Conservation (phyloP, 768 basidiomycete genomes). For the Phallus indusiatus region DNA sequence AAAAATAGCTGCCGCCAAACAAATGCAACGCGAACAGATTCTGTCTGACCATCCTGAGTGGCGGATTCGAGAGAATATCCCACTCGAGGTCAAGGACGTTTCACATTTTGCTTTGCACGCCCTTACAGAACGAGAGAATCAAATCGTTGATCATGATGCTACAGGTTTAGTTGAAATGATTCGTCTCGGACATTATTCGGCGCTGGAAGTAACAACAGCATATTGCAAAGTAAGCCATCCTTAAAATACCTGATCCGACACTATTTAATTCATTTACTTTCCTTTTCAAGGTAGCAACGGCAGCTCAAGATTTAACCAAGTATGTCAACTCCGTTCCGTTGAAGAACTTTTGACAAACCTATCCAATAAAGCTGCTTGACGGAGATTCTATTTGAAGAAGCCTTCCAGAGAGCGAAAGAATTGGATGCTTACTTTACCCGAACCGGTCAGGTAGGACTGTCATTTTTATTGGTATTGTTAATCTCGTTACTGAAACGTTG, state of each 20-base stretch:
- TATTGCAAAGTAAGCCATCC: conserved; percentile 18
- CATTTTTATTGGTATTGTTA: background rate
- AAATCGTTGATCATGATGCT: conserved; percentile 28
- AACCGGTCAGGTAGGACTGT: conserved; percentile 31
- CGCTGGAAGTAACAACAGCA: conserved; percentile 29
- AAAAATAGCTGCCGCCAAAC: conserved; percentile 4
- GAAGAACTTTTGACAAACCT: background rate
- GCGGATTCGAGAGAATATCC: conserved; percentile 16
- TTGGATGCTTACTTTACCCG: conserved; percentile 36
- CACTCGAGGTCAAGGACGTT: conserved; percentile 18
- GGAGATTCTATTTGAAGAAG: conserved; percentile 49
- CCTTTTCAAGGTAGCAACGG: conserved; percentile 22
- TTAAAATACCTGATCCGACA: background rate
- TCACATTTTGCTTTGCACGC: conserved; percentile 19
- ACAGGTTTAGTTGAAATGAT: conserved; percentile 23
- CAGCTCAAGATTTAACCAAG: conserved; percentile 23
- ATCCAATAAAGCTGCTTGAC: conserved; percentile 31
- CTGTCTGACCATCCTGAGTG: conserved; percentile 19
- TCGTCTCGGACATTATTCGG: conserved; percentile 22
- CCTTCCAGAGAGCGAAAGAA: conserved; percentile 35
- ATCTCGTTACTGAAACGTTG: background rate
- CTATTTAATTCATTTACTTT: background rate
- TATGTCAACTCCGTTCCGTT: background rate
- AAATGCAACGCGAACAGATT: conserved; percentile 18
- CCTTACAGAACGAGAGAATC: conserved; percentile 22